Evolutionary conservation across 768 basidiomycete species (phyloP).

Genomic region (Tephrocybe rancida): DNA sequence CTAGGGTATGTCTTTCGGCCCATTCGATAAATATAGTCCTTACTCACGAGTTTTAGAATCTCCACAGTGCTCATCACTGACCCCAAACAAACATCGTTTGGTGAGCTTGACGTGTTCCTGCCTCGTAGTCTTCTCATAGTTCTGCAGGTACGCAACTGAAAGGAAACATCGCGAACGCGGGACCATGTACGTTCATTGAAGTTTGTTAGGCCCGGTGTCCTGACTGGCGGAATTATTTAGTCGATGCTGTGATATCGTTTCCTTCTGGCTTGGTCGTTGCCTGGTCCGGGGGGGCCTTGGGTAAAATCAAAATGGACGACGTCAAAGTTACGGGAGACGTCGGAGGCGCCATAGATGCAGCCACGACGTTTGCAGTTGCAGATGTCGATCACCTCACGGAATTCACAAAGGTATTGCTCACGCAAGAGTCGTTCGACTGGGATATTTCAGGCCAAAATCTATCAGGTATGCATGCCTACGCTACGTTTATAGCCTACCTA

Average conservation of each 20-base stretch:
- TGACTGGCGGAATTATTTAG: constrained; percentile 28
- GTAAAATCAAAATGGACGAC: constrained; percentile 61
- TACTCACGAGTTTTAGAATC: constrained; percentile 37
- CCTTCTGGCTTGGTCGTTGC: constrained; percentile 59
- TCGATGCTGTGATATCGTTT: constrained; percentile 72
- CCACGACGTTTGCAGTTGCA: constrained; percentile 59
- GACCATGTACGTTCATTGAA: constrained; percentile 57
- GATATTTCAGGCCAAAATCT: constrained; percentile 65
- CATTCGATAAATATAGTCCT: neutral
- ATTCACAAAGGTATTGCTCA: constrained; percentile 69
- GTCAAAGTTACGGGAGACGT: constrained; percentile 61
- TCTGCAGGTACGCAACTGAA: constrained; percentile 49
- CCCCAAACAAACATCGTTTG: constrained; percentile 58
- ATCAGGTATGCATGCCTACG: constrained; percentile 41
- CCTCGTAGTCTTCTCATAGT: neutral
- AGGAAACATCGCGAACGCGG: constrained; percentile 68
- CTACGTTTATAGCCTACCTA: neutral
- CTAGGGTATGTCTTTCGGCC: constrained; percentile 44
- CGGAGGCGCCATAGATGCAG: constrained; percentile 58
- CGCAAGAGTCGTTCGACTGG: constrained; percentile 70
- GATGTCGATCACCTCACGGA: constrained; percentile 58
- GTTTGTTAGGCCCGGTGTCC: neutral
- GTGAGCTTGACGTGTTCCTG: constrained; percentile 30
- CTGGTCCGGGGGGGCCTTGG: constrained; percentile 61
- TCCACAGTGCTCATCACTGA: constrained; percentile 63